Percentiles rank a stretch among this genome's conserved stretches.
phyloP scores from a whole-genome alignment of 2,329 filamentous ascomycete species.

The Penicillium sclerotiorum region DNA sequence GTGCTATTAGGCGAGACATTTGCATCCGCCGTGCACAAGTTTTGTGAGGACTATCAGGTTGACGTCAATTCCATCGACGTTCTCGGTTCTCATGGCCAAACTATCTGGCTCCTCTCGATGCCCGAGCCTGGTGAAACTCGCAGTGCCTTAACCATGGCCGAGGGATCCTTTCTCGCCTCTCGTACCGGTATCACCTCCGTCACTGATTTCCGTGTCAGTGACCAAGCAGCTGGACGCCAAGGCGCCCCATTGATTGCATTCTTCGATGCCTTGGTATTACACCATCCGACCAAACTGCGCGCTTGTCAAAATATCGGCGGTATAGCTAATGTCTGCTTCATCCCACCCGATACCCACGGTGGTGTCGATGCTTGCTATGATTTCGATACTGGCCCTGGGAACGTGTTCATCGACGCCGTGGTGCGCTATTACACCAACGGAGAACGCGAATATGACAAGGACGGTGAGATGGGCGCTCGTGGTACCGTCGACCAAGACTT shows the following conservation, averaged over 20 bases:
- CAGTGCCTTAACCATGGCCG: constrained; percentile 59
- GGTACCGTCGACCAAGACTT: constrained; percentile 56
- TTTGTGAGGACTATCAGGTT: constrained; percentile 51
- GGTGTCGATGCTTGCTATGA: constrained; percentile 47
- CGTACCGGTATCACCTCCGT: constrained; percentile 62
- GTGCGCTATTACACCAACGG: constrained; percentile 59
- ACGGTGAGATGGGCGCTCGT: constrained; percentile 54
- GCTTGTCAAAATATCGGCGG: constrained; percentile 65
- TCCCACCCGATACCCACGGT: constrained; percentile 24
- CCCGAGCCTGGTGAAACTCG: constrained; percentile 51
- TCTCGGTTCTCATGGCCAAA: constrained; percentile 62
- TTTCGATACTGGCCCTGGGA: constrained; percentile 61
- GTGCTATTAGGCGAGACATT: constrained; percentile 61
- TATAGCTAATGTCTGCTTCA: constrained; percentile 62
- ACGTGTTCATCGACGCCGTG: constrained; percentile 59
- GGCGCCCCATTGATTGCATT: constrained; percentile 61
- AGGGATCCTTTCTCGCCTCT: constrained; percentile 58
- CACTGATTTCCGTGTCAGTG: constrained; percentile 61
- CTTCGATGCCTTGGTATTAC: constrained; percentile 59
- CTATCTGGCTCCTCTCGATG: constrained; percentile 60
- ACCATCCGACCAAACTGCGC: constrained; percentile 59
- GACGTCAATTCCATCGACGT: constrained; percentile 53
- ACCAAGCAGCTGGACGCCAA: constrained; percentile 59
- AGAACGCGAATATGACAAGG: constrained; percentile 53
- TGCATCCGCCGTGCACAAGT: constrained; percentile 54